Base-by-base conservation (phyloP, 2,329 filamentous ascomycete species). In the Basipetospora sp. region DNA sequence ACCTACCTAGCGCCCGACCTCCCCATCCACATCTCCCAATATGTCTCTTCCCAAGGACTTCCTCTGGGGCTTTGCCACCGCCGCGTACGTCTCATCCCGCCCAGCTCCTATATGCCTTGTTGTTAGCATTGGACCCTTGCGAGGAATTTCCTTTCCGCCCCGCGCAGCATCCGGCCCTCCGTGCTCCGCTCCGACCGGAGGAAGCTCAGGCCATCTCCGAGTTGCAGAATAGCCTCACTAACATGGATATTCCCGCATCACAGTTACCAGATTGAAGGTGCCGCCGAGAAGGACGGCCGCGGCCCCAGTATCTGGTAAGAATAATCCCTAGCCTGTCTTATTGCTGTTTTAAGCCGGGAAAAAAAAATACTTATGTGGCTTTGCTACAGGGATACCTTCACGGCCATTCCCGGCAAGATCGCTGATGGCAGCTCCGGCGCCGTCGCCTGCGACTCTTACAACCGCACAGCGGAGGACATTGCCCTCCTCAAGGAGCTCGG, bases 381-480 rank as follows among this genome's bases (percentile, higher is more conserved):
- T n/a, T 92, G 85, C n/a, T n/a, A n/a, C n/a, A n/a, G n/a, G 85
- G 85, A 93, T 59, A 78, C 72, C n/a, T 92, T 92, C 63, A 87
- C 80, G 60, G 71, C 71, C 44, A 78, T 74, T 38, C 76, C 80
- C 5, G 82, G 82, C 50, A 92, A 90, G 60, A 86, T 90, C 50
- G 82, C 83, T 40, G 80, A 83, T 49, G 78, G 74, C 41, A 76
- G 69, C 47, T 79, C 75, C 31, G 85, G 85, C 37, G 77, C 74
- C 36, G 71, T 82, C 31, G 84, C 85, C 27, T 93, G 85, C 60
- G 83, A 92, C 62, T 87, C 81, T 19, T 92, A 92, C 65, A 77
- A 88, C 60, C 76, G 79, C 38, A 83, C 77, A 36, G 66, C 64
- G 28, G 74, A 84, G 52, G 85, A 93, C 52, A 82, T 92, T 51